These are phyloP conservation scores for Aspergillus sp. DNA, from an alignment of 2,329 filamentous ascomycete genomes.

Conservation along the genomic window DNA sequence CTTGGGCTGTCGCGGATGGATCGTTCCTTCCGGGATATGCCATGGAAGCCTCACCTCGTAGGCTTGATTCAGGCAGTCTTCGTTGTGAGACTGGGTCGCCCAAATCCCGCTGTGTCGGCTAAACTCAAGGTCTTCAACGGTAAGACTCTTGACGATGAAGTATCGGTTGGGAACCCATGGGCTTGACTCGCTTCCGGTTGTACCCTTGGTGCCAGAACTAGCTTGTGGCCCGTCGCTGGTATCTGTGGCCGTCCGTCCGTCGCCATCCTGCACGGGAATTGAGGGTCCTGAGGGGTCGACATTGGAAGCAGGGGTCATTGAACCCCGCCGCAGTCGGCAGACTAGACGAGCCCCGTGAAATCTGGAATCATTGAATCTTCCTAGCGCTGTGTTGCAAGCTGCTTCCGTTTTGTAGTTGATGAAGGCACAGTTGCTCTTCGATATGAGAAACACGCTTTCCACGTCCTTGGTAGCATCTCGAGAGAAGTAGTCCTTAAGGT, in stretches of 20 bases:
- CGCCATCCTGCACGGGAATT: slow-evolving; percentile 11
- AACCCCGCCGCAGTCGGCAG: slow-evolving; percentile 70
- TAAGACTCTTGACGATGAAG: slow-evolving; percentile 91
- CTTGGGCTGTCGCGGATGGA: neutral
- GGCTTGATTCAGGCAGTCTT: slow-evolving; percentile 76
- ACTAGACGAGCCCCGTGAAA: slow-evolving; percentile 85
- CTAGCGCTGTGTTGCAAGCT: slow-evolving; percentile 73
- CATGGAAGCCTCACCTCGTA: slow-evolving; percentile 62
- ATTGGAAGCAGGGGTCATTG: slow-evolving; percentile 39
- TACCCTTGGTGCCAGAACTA: neutral
- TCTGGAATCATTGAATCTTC: slow-evolving; percentile 83
- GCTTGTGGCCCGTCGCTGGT: slow-evolving; percentile 2
- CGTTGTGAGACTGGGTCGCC: slow-evolving; percentile 94
- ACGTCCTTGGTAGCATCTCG: slow-evolving; percentile 71
- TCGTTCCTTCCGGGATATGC: neutral
- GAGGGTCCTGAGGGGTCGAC: slow-evolving; percentile 36
- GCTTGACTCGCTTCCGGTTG: neutral
- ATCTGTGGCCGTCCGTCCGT: slow-evolving; percentile 6
- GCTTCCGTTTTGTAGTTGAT: slow-evolving; percentile 87
- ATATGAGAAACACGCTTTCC: slow-evolving; percentile 89
- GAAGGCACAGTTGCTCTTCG: slow-evolving; percentile 96
- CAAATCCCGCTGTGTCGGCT: slow-evolving; percentile 87
- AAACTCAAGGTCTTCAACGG: slow-evolving; percentile 82
- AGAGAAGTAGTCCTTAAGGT: slow-evolving; percentile 87
- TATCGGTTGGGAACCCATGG: slow-evolving; percentile 68